A percentile compares a stretch with the other conserved stretches of the same genome.
These are phyloP conservation scores for Fusarium secorum DNA, from an alignment of 2,329 filamentous ascomycete species.

Conservation along the genomic window DNA sequence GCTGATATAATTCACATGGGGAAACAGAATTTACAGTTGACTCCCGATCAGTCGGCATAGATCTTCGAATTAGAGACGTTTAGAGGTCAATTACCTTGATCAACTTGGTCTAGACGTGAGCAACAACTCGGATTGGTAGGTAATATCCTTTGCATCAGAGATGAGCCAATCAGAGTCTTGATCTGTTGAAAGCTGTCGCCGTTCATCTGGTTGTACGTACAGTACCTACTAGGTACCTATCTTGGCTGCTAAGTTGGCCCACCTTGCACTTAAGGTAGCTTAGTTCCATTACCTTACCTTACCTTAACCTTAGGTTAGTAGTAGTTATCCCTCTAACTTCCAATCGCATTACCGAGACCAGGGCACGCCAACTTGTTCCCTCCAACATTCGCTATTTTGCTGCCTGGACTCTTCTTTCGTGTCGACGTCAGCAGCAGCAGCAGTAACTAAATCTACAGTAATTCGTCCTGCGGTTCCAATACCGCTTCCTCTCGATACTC, in stretches of 20 bases:
- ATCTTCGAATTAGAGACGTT: background rate
- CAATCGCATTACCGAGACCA: slow-evolving; percentile 16
- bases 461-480: background rate
- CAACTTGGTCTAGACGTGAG: background rate
- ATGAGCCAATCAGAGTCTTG: slow-evolving; percentile 31
- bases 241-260: background rate
- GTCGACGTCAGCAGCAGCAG: background rate
- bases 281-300: background rate
- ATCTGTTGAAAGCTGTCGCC: slow-evolving; percentile 37
- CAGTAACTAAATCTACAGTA: background rate
- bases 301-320: background rate
- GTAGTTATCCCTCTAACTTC: background rate
- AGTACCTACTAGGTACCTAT: too few relatives aligned
- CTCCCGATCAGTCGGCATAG: too few relatives aligned
- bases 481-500: background rate
- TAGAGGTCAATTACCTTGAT: background rate
- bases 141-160: background rate
- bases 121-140: background rate
- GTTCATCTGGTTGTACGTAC: slow-evolving; percentile 8
- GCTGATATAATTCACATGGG: background rate
- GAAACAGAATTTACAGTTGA: background rate
- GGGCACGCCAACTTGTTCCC: slow-evolving; percentile 1
- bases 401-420: slow-evolving; percentile 7
- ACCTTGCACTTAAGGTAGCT: background rate
- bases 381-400: slow-evolving; percentile 8